Base-by-base conservation (phyloP, 2,329 filamentous ascomycete genomes). In the Teratosphaeria destructans region DNA sequence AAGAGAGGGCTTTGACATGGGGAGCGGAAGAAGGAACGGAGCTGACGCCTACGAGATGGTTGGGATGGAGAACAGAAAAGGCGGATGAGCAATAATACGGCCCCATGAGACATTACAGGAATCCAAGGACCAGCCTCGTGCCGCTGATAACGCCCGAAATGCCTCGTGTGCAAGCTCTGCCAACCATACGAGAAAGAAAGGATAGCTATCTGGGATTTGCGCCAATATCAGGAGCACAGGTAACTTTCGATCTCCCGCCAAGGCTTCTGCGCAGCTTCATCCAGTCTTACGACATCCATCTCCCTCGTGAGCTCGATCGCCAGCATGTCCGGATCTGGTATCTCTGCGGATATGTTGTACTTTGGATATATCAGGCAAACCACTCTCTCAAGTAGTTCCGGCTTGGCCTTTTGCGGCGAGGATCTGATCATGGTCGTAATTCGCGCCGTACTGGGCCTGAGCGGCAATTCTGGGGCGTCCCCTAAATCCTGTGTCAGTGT, bases 11-110 rank as follows among this genome's bases (percentile, higher is more conserved):
- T 72, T 73, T 62, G 68, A 70, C 34, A 73, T 74, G 64, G 75
- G 73, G 1, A 66, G 71, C 55, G 71, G 74, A 1, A 70, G 75
- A 60, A 74, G 75, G 14, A 68, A 79, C 63, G 78, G 76, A 2
- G 75, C 71, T 19, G 78, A 75, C 3, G 72, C 75, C 55, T 80
- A 80, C 61, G 78, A 79, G 61, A 78, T 79, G 77, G 76, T 77
- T 14, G 69, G 69, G 27, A 76, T 79, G 73, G 62, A 62, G 35
- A 59, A 66, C 19, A 66, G 61, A 57, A 73, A 75, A 52, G 66
- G 67, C 43, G 72, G 59, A 71, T 60, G 72, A 71, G 59, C 16
- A 26, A 43, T n/a, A 14, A 16, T 14, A 43, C 10, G 3, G 37
- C 8, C 10, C 23, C 26, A 19, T n/a, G 12, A 47, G 23, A 29